Evolutionary conservation across 441 rosid species (phyloP).

Genomic region (Pelargonium fulgidum): DNA sequence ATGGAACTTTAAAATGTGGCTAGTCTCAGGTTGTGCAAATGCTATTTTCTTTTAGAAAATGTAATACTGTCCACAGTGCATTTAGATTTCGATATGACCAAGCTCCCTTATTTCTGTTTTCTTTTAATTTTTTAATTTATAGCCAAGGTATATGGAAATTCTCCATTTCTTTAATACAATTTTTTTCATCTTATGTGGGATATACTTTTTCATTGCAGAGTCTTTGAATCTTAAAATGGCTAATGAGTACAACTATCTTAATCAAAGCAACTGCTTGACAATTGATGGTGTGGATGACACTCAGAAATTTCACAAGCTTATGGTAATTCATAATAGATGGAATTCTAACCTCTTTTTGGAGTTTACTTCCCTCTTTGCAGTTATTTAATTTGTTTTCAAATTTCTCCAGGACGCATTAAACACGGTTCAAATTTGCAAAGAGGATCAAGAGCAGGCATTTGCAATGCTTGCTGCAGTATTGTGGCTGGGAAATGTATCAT

Average conservation of each 20-base stretch:
- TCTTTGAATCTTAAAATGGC: conserved; percentile 71
- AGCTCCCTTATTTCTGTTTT: not conserved
- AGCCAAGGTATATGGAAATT: not conserved
- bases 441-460: conserved; percentile 71
- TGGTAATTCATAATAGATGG: conserved; percentile 41
- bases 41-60: not conserved
- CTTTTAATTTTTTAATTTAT: too few species aligned
- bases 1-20: not conserved
- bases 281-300: conserved; percentile 76
- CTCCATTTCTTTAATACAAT: not conserved
- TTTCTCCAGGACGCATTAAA: conserved; percentile 68
- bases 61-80: not conserved
- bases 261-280: conserved; percentile 75
- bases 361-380: conserved; percentile 12
- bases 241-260: conserved; percentile 72
- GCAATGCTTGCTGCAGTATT: conserved; percentile 74
- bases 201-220: conserved; percentile 40
- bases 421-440: conserved; percentile 54
- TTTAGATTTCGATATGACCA: not conserved
- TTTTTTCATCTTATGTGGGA: not conserved
- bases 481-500: conserved; percentile 85
- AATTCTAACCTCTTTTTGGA: conserved; percentile 4
- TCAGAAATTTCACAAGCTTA: conserved; percentile 51
- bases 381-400: conserved; percentile 13
- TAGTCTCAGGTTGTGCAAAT: not conserved